Evolutionary conservation across 2,329 filamentous ascomycete genomes (phyloP), one percentile per base, ranked within the genome.

Genomic region (Pyrenophora graminea): DNA sequence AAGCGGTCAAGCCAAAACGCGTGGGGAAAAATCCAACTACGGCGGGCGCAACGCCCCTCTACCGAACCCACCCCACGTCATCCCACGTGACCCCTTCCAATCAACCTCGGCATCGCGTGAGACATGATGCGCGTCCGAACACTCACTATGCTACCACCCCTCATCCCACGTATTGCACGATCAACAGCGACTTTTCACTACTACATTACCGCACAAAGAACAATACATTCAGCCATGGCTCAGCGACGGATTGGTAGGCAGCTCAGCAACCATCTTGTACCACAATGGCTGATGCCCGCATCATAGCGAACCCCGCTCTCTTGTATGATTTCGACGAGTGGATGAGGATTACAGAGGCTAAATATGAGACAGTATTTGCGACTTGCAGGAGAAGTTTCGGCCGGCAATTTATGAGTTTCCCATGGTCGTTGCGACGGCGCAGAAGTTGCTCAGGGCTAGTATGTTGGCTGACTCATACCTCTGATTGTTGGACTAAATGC

Each of bases 351-450:
- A 5, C 19, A 21, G 3, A 5, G 19, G 19, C 19, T 21, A 21
- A 21, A 21, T 21, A 21, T 21, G 19, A 21, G 19, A 2, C 19
- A 97, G 92, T 67, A 84, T 97, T 70, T 97, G 93, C 77, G 93
- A 97, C 69, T 81, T 97, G 58, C 93, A 97, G 77, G 93, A 97
- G 63, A 95, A 91, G 74, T 97, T 97, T 76, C 84, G 90, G 55
- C 79, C 80, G 7, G 87, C 86, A 48, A 96, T 97, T 65, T 84
- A 87, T 76, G 87, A 95, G 69, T 97, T 92, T 69, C 84, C 90
- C 58, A 91, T 89, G 71, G 82, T 97, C 25, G 69, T 82, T 47
- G 68, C 74, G 9, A 82, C 79, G 1, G 77, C 79, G 8, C 77
- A 80, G 61, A 82, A 82, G 67, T 69, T 82, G 59, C 73, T 82